Evolutionary conservation across 306 rosid species (phyloP), one percentile per base, ranked within the genome.

Genomic region (Pterocarpus macrocarpus): DNA sequence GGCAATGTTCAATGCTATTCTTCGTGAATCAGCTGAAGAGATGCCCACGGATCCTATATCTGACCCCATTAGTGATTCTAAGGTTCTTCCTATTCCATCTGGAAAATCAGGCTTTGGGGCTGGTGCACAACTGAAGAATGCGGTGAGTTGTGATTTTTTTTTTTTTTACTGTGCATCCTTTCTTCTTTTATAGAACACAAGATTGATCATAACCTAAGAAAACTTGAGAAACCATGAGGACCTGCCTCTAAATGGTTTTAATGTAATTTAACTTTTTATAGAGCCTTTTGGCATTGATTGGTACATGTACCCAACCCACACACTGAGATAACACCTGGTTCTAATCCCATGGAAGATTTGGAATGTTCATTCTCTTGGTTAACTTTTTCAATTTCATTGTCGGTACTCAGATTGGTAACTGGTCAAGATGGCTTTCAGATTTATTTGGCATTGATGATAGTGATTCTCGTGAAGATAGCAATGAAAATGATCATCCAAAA

Each of bases 31-130:
- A n/a, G 91, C 79, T 2, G 98, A 94, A 47, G 98, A 90, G 85
- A 94, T 94, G 95, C 98, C 98, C 10, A 94, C 94, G 8, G 98
- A 94, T 89, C 98, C 98, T 53, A 86, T 94, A 66, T 94, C 97
- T 75, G 98, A 94, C 69, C 97, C 98, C 64, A 94, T 92, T 68
- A 94, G 94, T 85, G 98, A 94, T 75, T 66, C 95, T 10, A 94
- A 84, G 84, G 98, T 94, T 88, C 95, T 94, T 56, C 98, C 98
- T 34, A 83, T 94, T 84, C 91, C 94, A n/a, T 89, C 94, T 11
- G 98, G 98, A 75, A 91, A 91, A 77, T 92, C 95, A 50, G 87
- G 97, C 86, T 92, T 94, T 69, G 97, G 95, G 50, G 92, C 98
- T 62, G 98, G 98, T 75, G 98, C 85, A 10, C 98, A 94, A 81